Percentiles rank a stretch among this genome's conserved stretches.
Conservation (phyloP, 495 filamentous ascomycete species). For the Aspergillus biplanus region DNA sequence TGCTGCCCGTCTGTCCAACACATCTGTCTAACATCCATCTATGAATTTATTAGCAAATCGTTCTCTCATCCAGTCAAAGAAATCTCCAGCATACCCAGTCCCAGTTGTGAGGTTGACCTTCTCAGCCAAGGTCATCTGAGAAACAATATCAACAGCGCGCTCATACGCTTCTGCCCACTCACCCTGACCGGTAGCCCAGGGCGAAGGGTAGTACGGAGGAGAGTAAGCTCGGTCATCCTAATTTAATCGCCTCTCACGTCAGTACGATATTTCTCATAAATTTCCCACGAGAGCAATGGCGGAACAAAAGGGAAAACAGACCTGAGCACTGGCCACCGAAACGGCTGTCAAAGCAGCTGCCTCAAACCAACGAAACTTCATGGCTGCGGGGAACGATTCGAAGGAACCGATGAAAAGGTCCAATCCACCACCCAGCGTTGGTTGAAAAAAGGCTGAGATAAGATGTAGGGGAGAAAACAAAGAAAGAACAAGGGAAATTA, state of each 20-base stretch:
- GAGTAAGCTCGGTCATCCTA: slow-evolving; percentile 44
- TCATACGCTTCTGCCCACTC: slow-evolving; percentile 80
- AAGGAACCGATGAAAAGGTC: slow-evolving; percentile 1
- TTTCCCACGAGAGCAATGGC: background rate
- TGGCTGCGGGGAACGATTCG: slow-evolving; percentile 27
- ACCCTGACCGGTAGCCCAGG: slow-evolving; percentile 72
- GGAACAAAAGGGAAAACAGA: slow-evolving; percentile 13
- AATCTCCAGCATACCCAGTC: slow-evolving; percentile 57
- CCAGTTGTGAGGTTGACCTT: slow-evolving; percentile 95
- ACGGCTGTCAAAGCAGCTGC: slow-evolving; percentile 38
- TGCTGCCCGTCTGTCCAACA: slow-evolving; percentile 68
- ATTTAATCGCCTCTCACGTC: slow-evolving; percentile 7
- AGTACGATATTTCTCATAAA: background rate
- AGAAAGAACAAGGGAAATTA: slow-evolving; percentile 9
- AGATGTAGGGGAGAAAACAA: background rate
- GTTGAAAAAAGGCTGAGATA: slow-evolving; percentile 9
- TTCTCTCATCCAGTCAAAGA: background rate
- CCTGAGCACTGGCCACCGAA: slow-evolving; percentile 43
- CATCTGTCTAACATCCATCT: slow-evolving; percentile 79
- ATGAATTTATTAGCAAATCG: slow-evolving; percentile 8
- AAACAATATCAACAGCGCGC: slow-evolving; percentile 78
- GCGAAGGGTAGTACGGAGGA: slow-evolving; percentile 80
- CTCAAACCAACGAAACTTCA: slow-evolving; percentile 48
- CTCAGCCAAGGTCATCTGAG: slow-evolving; percentile 80
- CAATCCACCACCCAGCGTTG: slow-evolving; percentile 8